Evolutionary conservation across 805 yeast genomes (phyloP), one percentile per base, ranked within the genome.

Genomic region (Candida nonsorbophila): DNA sequence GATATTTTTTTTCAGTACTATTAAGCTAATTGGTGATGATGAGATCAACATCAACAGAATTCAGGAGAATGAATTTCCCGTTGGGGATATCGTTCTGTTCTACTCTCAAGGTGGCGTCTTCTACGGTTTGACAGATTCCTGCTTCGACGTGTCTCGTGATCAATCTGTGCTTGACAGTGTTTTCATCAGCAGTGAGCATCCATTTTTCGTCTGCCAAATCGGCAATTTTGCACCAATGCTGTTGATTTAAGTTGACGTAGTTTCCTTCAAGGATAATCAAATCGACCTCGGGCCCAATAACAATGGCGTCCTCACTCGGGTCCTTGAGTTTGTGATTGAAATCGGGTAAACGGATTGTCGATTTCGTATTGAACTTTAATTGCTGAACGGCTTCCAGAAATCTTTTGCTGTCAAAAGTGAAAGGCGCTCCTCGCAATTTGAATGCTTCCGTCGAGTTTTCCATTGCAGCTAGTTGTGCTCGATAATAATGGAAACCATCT

Each of bases 391-490:
- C 38, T 2, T 36, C 41, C 12, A 61, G 42, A 28, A 63, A 50
- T n/a, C 36, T 27, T 38, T 42, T 17, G 52, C 80, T 72, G 46
- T 90, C 87, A 56, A 90, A 90, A 0, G 97, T 87, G 42, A 68
- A 74, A 1, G 95, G 92, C 0, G 95, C 82, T 0, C 97, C 97
- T 29, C 97, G 68, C 38, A 84, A 63, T 18, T 56, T 52, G 17
- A 75, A 54, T 0, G 94, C 88, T 18, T 55, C 60, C 5, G 47
- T 58, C 0, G 84, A 67, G 41, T 86, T 72, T 5, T 60, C 55
- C 47, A 83, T 69, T 23, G 37, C 17, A 7, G 41, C 45, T 22
- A 62, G 44, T 34, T 59, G 54, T 7, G 29, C 19, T 19, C 66
- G 33, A 37, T 53, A 58, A 24, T 49, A 51, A 33, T 62, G 69